Evolutionary conservation across 805 yeast genomes (phyloP), one percentile per base, ranked within the genome.

Genomic region (Barnettozyma pratensis): DNA sequence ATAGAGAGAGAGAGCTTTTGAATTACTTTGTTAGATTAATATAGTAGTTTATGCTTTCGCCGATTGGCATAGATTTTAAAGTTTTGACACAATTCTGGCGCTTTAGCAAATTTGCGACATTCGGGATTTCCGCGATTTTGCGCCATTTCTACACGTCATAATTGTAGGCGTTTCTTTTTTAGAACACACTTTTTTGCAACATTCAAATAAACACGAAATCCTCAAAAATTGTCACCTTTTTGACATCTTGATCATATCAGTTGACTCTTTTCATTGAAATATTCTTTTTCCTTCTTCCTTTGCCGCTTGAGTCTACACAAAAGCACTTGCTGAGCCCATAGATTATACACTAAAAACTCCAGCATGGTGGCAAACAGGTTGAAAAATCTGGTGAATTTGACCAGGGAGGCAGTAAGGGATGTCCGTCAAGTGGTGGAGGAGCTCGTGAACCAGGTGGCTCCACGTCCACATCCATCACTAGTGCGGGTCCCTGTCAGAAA

Each of bases 371-470:
- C 67, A 34, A 58, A 61, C 42, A 55, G 58, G 47, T 50, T 76
- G 42, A 71, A 70, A 60, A 76, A 76, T 61, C 66, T 77, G 57
- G 65, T 75, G 35, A 65, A 76, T 50, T 67, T 70, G 51, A 67
- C 79, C 12, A 67, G 74, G 44, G 71, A 68, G 55, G 69, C 80
- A 25, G 73, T 77, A 35, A 66, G 72, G 53, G 75, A 74, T 48
- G 65, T 75, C 50, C 71, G 74, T 49, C 72, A 72, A 58, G 70
- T 73, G 30, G 66, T 78, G 28, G 74, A 75, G 53, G 81, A 78
- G 50, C 64, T 78, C 30, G 53, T 60, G n/a, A 59, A 59, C 32
- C 59, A 62, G 37, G 62, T 62, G 25, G 54, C 54, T 11, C 67
- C 60, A 11, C 65, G 56, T 29, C 64, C 69, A 3, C 72, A 70